phyloP scores from a whole-genome alignment of 2,329 filamentous ascomycete species.

The Aspergillus neoniger region DNA sequence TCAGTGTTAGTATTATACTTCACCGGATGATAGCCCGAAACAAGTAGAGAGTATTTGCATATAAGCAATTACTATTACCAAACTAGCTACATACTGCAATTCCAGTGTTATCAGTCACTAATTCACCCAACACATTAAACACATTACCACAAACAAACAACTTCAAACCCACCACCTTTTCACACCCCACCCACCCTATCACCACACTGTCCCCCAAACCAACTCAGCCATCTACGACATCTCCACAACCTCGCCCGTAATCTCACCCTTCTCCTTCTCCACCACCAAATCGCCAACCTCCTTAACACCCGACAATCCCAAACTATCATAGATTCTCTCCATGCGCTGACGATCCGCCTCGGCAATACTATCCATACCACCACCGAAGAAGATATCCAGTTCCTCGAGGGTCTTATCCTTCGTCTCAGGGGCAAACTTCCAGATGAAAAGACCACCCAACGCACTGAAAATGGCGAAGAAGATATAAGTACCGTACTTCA shows the following conservation, averaged over 20 bases:
- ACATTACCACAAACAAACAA: neutral
- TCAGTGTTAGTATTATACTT: too few species aligned
- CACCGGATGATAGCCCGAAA: too few species aligned
- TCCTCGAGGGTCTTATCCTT: constrained; percentile 55
- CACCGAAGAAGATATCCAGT: constrained; percentile 57
- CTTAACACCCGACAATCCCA: constrained; percentile 56
- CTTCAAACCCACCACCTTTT: neutral
- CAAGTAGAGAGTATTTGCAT: too few species aligned
- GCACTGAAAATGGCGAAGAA: constrained; percentile 46
- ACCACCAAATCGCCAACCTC: constrained; percentile 21
- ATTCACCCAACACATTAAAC: neutral
- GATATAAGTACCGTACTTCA: constrained; percentile 42
- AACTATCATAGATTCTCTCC: constrained; percentile 70
- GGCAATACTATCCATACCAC: constrained; percentile 35
- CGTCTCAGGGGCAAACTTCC: constrained; percentile 50
- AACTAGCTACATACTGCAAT: too few species aligned
- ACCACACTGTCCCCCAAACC: neutral
- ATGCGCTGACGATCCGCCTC: constrained; percentile 59
- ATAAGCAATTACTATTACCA: too few species aligned
- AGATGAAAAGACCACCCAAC: constrained; percentile 39
- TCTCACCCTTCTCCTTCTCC: constrained; percentile 23
- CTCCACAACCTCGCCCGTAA: constrained; percentile 21
- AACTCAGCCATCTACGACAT: neutral
- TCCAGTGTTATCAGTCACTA: too few species aligned
- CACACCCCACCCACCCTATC: neutral